Base-by-base conservation (phyloP, 2,329 filamentous ascomycete species). In the Thelonectria olida region DNA sequence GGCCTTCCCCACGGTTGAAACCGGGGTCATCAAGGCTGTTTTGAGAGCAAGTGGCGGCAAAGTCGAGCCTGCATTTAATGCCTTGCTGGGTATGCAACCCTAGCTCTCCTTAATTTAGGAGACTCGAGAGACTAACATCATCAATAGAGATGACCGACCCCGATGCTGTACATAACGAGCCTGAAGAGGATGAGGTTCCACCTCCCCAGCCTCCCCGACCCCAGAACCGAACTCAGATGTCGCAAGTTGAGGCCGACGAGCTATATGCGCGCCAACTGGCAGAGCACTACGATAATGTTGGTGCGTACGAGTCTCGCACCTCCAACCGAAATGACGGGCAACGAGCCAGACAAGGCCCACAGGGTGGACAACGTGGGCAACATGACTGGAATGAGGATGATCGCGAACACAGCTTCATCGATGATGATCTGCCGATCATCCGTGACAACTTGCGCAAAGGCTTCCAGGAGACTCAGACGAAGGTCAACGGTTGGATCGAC, bases 21-120 rank as follows among this genome's bases (percentile, higher is more conserved):
- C 80, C 7, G 77, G 88, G 44, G 91, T 99, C 47, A 87, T 99
- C 76, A 97, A 90, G 78, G 96, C 96, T 27, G 91, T 99, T 1
- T 80, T 99, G 66, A 85, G 87, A 22, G 96, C 96, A 13, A 98
- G 96, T 76, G 85, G 89, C 60, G 95, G 94, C 61, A 88, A 90
- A 72, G 89, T 98, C 48, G 96, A 99, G 77, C 92, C 93, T 28
- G 95, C 96, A 13, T 99, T 99, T 80, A 96, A 97, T 79, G 96
- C 96, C 34, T 85, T 99, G 42, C 84, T 99, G 44, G 92, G 92
- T 92, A 83, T 63, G 72, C 17, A 28, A 41, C 28, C 36, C 17
- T 13, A n/a, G 22, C 25, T 13, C 12, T 7, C 7, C 19, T n/a
- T 19, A 17, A 27, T 15, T n/a, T n/a, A n/a, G n/a, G n/a, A n/a